Conservation (phyloP, 768 basidiomycete genomes). For the Suillus spraguei region DNA sequence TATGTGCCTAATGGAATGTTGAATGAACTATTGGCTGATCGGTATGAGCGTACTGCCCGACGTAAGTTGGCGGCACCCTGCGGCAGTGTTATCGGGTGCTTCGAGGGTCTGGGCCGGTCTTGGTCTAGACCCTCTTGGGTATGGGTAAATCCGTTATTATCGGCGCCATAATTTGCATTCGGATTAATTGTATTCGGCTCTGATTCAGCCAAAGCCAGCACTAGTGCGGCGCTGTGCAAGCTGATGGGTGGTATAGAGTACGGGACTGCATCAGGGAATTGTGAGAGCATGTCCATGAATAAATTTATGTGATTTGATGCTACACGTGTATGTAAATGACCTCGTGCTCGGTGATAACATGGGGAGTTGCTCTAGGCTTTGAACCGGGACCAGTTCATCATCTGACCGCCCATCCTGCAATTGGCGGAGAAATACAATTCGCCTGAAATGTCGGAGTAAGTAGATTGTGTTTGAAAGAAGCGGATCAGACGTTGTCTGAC, state of each 20-base stretch:
- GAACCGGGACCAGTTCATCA: too few species aligned
- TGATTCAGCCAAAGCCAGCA: not conserved
- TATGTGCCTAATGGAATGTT: slow-evolving; percentile 11
- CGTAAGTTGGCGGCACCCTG: not conserved
- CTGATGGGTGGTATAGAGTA: not conserved
- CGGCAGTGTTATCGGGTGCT: slow-evolving; percentile 2
- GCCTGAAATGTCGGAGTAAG: slow-evolving; percentile 2
- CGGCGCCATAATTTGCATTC: not conserved
- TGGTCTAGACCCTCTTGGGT: not conserved
- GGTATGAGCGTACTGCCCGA: not conserved
- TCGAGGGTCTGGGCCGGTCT: not conserved
- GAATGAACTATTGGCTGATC: not conserved
- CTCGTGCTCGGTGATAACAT: slow-evolving; percentile 9
- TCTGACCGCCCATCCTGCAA: not conserved
- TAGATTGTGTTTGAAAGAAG: slow-evolving; percentile 3
- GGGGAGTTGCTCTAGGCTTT: not conserved
- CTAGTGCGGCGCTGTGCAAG: too few species aligned
- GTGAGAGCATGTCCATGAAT: slow-evolving; percentile 3
- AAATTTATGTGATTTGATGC: slow-evolving; percentile 3
- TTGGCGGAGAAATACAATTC: slow-evolving; percentile 3
- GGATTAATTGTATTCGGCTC: slow-evolving; percentile 5
- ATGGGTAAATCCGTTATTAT: slow-evolving; percentile 2
- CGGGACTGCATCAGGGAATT: not conserved
- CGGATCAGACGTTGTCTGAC: slow-evolving; percentile 4
- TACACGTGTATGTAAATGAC: slow-evolving; percentile 12